Base-by-base conservation (phyloP, 805 yeast genomes). In the Millerozyma miso region DNA sequence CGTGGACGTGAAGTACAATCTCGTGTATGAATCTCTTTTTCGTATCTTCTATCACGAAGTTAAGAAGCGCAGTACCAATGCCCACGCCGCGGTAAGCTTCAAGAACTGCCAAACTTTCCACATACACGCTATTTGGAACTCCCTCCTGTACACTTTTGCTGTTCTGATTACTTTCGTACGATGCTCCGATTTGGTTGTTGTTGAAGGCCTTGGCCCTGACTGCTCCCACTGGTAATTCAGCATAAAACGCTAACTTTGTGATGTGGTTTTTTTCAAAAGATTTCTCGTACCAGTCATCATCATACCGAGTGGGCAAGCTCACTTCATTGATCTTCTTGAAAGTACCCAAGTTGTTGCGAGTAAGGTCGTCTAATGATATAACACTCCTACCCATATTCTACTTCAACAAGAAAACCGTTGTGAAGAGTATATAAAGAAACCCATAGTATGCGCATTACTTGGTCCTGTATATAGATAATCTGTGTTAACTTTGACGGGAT, bases 201-300 rank as follows among this genome's bases (percentile, higher is more conserved):
- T 73, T 71, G 41, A 74, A 63, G 6, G 71, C 62, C 50, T 69
- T 72, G 42, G 85, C 83, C 46, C 81, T 80, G 38, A 88, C 65
- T 3, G 81, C 83, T 13, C 93, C 96, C 3, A 88, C 91, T 5
- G 96, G 88, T 4, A 85, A 76, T 54, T 85, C 96, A 38, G 83
- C 76, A 60, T 73, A 84, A 62, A 71, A 85, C 0, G 83, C 85
- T 42, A 81, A 64, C 54, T 81, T 74, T 29, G 74, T 73, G 29
- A 83, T 63, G 20, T 79, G 81, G 18, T 71, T 79, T 1, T 69
- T 54, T 2, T 70, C 65, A 19, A 73, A 59, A 12, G 79, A 65
- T 17, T 73, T 73, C 23, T 68, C 51, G 48, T 81, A 80, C 74
- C 83, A 82, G 2, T 62, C 49, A 1, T 76, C 77, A 0, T 79